These are phyloP conservation scores for Boletus rex-veris DNA, from an alignment of 768 basidiomycete species.

Conservation along the genomic window DNA sequence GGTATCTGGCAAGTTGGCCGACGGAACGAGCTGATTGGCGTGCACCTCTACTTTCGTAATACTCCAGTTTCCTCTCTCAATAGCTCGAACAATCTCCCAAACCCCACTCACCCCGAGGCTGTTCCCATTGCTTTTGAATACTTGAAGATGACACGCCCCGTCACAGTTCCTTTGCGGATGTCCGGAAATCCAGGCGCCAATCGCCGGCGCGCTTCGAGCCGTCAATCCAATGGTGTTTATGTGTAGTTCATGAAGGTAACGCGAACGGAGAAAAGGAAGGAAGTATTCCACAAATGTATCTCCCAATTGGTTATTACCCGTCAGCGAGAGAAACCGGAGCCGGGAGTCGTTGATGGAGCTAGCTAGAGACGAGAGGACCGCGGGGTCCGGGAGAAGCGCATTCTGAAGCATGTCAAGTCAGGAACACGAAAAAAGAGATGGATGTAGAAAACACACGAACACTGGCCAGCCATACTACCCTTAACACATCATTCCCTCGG, in stretches of 20 bases:
- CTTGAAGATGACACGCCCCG: conserved; percentile 41
- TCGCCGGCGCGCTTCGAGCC: conserved; percentile 37
- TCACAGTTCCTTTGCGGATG: conserved; percentile 3
- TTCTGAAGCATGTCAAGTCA: conserved; percentile 36
- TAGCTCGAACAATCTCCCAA: conserved; percentile 43
- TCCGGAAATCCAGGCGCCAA: conserved; percentile 51
- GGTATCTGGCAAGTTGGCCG: neutral
- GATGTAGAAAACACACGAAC: conserved; percentile 35
- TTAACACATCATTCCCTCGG: conserved; percentile 42
- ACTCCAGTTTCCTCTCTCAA: conserved; percentile 48
- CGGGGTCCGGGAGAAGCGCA: conserved; percentile 36
- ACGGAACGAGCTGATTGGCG: conserved; percentile 36
- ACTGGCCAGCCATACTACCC: conserved; percentile 49
- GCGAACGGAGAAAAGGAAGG: conserved; percentile 46
- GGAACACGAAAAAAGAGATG: neutral
- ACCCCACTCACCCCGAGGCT: conserved; percentile 46
- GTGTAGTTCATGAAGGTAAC: conserved; percentile 49
- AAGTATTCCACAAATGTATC: conserved; percentile 50
- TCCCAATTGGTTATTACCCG: conserved; percentile 45
- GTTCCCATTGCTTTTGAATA: conserved; percentile 58
- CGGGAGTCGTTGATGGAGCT: conserved; percentile 51
- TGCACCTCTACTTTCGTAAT: conserved; percentile 50
- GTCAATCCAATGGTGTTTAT: conserved; percentile 49
- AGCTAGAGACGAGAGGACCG: conserved; percentile 39
- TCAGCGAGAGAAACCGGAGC: conserved; percentile 48